Conservation (phyloP, 768 basidiomycete species). For the Amanita muscaria region DNA sequence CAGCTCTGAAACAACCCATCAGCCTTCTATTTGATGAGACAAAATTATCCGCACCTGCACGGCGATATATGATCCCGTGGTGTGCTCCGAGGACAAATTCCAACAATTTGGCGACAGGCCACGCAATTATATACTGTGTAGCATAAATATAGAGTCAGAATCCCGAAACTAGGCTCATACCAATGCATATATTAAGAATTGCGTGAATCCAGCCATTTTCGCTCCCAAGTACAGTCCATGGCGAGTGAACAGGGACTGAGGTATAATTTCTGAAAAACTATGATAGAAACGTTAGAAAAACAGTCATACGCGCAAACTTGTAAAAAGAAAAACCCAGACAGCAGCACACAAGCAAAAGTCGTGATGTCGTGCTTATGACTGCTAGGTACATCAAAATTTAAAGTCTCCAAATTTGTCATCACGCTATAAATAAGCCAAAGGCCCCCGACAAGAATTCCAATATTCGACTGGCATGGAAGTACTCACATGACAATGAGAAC, state of each 20-base stretch:
- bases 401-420: too few relatives aligned
- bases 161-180: slow-evolving; percentile 24
- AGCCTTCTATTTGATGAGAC: neutral
- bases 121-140: slow-evolving; percentile 59
- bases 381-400: too few relatives aligned
- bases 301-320: too few relatives aligned
- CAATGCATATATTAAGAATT: slow-evolving; percentile 56
- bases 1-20: slow-evolving; percentile 38
- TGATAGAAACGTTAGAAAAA: neutral
- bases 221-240: slow-evolving; percentile 86
- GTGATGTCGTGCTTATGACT: too few relatives aligned
- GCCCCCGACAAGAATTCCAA: too few relatives aligned
- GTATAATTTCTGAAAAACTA: slow-evolving; percentile 88
- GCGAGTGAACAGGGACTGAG: slow-evolving; percentile 86
- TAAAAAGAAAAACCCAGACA: too few relatives aligned
- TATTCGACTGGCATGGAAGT: too few relatives aligned
- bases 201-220: slow-evolving; percentile 70
- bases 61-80: slow-evolving; percentile 86
- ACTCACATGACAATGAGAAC: slow-evolving; percentile 83
- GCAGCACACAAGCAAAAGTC: too few relatives aligned
- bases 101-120: slow-evolving; percentile 80
- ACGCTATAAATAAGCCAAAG: too few relatives aligned
- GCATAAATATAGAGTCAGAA: neutral
- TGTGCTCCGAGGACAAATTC: slow-evolving; percentile 73
- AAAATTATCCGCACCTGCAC: slow-evolving; percentile 37